Evolutionary conservation across 2,329 filamentous ascomycete genomes (phyloP), one percentile per base, ranked within the genome.

Genomic region (Ilyonectria sp.): DNA sequence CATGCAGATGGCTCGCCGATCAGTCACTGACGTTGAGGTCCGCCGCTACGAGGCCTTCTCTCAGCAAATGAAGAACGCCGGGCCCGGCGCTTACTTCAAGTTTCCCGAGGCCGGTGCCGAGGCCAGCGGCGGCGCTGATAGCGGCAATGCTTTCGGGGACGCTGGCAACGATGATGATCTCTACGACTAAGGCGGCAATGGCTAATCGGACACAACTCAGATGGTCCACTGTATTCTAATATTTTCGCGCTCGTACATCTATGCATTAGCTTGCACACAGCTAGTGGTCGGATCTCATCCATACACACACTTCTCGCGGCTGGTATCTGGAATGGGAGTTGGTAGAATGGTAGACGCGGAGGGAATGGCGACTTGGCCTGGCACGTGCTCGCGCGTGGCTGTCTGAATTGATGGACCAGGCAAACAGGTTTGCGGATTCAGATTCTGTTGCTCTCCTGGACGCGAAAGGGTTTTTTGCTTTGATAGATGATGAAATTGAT

Each of bases 11-110:
- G 96, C 96, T 71, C 93, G 96, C 82, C 91, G 93, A 80, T 98
- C 96, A 31, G 96, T 99, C 75, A 95, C 90, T 64, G 96, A 99
- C 75, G 95, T 98, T 23, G 96, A 99, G 88, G 97, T 99, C 77
- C 93, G 96, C 79, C 92, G 95, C 69, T 99, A 99, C 85, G 96
- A 99, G 88, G 95, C 96, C 5, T 99, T 99, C 78, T 93, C 95
- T 46, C 95, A 98, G 86, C 95, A 95, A 82, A 97, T 99, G 94
- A 99, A 99, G 93, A 97, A 97, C 81, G 91, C 94, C 67, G 95
- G 94, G 58, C 95, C 95, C 44, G 95, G 95, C 78, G 94, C 94
- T 76, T 98, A 96, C 89, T 99, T 99, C 93, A 95, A 97, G 84
- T 99, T 99, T 91, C 95, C 93, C 35, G 86, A 87, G 68, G 93